Evolutionary conservation across 345 rosid genomes (phyloP).

Genomic region (Euclidium syriacum): DNA sequence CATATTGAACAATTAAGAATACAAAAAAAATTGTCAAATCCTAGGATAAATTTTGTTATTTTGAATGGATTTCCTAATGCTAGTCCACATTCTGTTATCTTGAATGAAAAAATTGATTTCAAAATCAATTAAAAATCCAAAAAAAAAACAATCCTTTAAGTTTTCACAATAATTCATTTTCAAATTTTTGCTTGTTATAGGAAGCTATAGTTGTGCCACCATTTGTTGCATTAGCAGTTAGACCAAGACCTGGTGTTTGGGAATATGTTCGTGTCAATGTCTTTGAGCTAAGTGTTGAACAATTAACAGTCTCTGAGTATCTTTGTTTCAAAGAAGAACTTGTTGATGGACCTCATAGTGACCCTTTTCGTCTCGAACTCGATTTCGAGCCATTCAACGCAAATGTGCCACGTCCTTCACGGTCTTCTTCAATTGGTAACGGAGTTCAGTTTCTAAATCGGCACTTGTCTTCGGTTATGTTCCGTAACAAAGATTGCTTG

Average conservation of each 20-base stretch:
- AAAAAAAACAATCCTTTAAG: too few relatives aligned
- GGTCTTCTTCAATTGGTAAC: conserved; percentile 95
- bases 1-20: too few relatives aligned
- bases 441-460: conserved; percentile 99
- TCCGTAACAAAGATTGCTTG: conserved; percentile 81
- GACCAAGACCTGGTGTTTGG: conserved; percentile 99
- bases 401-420: conserved; percentile 69
- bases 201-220: conserved; percentile 97
- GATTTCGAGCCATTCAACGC: conserved; percentile 98
- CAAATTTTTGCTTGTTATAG: conserved; percentile 33
- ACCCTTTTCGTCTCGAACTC: conserved; percentile 72
- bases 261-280: conserved; percentile 93
- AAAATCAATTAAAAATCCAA: too few relatives aligned
- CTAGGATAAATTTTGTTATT: too few relatives aligned
- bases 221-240: conserved; percentile 81
- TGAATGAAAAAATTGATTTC: too few relatives aligned
- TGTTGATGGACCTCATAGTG: conserved; percentile 54
- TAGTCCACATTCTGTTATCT: too few relatives aligned
- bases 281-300: conserved; percentile 77
- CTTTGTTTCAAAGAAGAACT: conserved; percentile 89
- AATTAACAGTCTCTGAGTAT: conserved; percentile 71
- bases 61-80: too few relatives aligned
- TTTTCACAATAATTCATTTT: background rate
- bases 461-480: conserved; percentile 92
- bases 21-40: too few relatives aligned